Base-by-base conservation (phyloP, 495 filamentous ascomycete genomes). In the Talaromyces adpressus region DNA sequence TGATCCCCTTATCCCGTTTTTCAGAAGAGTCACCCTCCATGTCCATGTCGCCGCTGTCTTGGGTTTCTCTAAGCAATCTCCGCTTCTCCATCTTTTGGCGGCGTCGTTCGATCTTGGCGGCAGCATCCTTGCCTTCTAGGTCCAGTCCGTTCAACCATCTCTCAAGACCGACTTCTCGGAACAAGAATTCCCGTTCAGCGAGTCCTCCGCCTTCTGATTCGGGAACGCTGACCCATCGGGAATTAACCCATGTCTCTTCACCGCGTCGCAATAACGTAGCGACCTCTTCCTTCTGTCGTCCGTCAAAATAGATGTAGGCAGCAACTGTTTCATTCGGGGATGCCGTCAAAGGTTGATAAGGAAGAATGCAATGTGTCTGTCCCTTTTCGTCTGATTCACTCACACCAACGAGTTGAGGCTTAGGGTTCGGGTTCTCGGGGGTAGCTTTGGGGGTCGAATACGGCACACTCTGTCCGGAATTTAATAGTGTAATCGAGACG, bases 181-280 rank as follows among this genome's bases (percentile, higher is more conserved):
- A 99, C 61, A 98, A 78, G 68, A 99, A 99, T 70, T 99, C 94
- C 63, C 93, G 85, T 79, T 99, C 94, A 54, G 94, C 94, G 30
- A 99, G 86, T 14, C 93, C 93, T 25, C 93, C 93, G 23, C 92
- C 93, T 75, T 98, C 93, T 2, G 89, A 89, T 11, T 90, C 86
- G 2, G 93, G 91, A 4, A 98, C 85, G 69, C 93, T 91, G 64
- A 99, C 94, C 94, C 94, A 99, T 71, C 94, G 81, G 9, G 93
- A 97, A 67, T 97, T 97, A 25, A 99, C 96, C 94, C 94, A 99
- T 0, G 94, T 99, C 75, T 99, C 94, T 66, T 97, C 94, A 49
- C 95, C 95, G 20, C 93, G 86, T 61, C 94, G 83, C 36, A 99
- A 80, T 49, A 99, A 77, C 34, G 94, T 99, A 62, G 94, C 94